A percentile compares a stretch with the other conserved stretches of the same genome.
Conservation (phyloP, 768 basidiomycete species). For the Rhodotorula kratochvilovae region DNA sequence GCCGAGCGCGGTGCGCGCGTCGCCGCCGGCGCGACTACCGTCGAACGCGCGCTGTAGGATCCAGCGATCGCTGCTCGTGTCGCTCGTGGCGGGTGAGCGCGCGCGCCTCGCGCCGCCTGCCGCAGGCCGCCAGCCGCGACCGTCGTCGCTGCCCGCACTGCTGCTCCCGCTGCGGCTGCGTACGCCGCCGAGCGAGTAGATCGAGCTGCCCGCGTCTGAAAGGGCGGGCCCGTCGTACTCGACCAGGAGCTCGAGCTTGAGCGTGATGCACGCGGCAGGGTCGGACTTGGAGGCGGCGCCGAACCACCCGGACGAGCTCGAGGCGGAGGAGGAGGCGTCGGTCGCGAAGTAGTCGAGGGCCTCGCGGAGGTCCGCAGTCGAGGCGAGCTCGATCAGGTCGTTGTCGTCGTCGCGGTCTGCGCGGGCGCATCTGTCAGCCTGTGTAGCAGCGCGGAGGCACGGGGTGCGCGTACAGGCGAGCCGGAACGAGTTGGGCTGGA, state of each 20-base stretch:
- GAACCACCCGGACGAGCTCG: background rate
- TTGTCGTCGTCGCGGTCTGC: slow-evolving; percentile 20
- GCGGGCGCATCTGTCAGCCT: too few species aligned
- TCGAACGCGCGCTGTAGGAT: background rate
- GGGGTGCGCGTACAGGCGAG: background rate
- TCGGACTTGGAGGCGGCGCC: too few species aligned
- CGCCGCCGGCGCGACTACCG: background rate
- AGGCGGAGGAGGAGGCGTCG: background rate
- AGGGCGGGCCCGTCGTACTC: slow-evolving; percentile 10
- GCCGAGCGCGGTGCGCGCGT: background rate
- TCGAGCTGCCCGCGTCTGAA: background rate
- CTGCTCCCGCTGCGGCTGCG: background rate
- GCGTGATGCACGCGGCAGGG: background rate
- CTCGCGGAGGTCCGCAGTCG: background rate
- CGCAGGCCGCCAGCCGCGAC: background rate
- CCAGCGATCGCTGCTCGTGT: background rate
- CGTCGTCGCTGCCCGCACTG: background rate
- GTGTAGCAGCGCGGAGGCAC: too few species aligned
- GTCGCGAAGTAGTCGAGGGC: slow-evolving; percentile 7
- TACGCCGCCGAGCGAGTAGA: background rate
- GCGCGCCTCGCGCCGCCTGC: background rate
- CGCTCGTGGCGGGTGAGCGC: background rate
- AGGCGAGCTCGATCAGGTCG: slow-evolving; percentile 2
- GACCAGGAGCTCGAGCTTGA: slow-evolving; percentile 3
- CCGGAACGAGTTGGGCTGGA: slow-evolving; percentile 1